Evolutionary conservation across 169 alveolate species (phyloP).

Genomic region (Eimeria maxima): DNA sequence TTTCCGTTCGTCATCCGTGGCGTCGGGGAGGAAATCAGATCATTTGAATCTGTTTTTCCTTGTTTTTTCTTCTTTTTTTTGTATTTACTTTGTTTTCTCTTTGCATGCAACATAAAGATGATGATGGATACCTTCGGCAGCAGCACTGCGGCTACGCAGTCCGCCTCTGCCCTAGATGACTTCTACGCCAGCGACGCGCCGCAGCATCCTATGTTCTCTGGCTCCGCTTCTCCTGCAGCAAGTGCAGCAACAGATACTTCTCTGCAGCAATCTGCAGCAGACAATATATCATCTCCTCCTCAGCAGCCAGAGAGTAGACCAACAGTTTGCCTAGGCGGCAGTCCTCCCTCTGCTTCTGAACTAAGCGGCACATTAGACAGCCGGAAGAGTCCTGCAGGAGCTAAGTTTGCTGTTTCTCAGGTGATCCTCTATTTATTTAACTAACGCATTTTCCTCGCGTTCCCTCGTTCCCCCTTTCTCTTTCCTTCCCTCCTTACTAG

Average conservation of each 20-base stretch:
- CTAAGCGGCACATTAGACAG: constrained; percentile 36
- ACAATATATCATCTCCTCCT: background rate
- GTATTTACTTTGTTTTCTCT: background rate
- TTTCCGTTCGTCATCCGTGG: background rate
- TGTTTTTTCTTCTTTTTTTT: background rate
- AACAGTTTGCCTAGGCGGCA: constrained; percentile 13
- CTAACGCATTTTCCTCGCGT: too few species aligned
- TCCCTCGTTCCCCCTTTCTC: too few species aligned
- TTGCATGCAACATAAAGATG: constrained; percentile 20
- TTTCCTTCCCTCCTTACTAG: too few species aligned
- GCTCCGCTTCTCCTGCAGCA: background rate
- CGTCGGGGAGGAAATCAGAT: background rate
- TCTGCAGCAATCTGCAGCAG: background rate
- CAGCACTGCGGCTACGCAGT: background rate
- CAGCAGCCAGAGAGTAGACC: constrained; percentile 1
- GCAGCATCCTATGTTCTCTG: background rate
- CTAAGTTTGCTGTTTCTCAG: constrained; percentile 66
- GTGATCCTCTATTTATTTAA: background rate
- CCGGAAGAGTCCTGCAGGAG: constrained; percentile 17
- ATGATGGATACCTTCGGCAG: constrained; percentile 6
- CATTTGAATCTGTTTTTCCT: background rate
- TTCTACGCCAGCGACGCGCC: constrained; percentile 63
- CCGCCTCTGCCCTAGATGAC: constrained; percentile 36
- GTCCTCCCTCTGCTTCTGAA: background rate
- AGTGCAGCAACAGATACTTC: background rate